Evolutionary conservation across 2,329 filamentous ascomycete species (phyloP), one percentile per base, ranked within the genome.

Genomic region (Paramyrothecium roridum): DNA sequence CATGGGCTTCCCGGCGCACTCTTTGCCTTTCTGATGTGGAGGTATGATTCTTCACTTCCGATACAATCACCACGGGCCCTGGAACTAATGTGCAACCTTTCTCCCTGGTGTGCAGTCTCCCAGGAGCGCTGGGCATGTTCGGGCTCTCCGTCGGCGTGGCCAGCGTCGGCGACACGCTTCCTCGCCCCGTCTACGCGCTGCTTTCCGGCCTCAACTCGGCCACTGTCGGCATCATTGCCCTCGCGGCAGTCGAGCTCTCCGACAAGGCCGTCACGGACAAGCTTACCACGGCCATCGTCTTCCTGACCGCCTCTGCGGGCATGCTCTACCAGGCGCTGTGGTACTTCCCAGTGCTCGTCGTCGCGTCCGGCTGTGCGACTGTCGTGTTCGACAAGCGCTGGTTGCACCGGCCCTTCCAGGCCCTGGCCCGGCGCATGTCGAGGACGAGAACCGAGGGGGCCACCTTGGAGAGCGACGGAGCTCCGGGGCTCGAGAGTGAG

Each of bases 161-260:
- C 34, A 80, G 74, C 34, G 82, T 91, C 23, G 73, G 74, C 3
- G 77, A 83, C 2, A 75, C 75, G 0, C 76, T 91, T 0, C 88
- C 88, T 0, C 65, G 71, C 0, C 77, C 82, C 0, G 87, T 84
- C 0, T 91, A 90, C 62, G 87, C 87, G 0, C 74, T 91, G 0
- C 75, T 92, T 0, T 89, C 85, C 0, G 89, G 89, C 0, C 76
- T 92, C 6, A 91, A 91, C 63, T 82, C 87, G 0, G 82, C 87
- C 0, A 89, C 86, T 0, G 88, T 91, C 0, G 89, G 89, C 0
- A 82, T 91, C 26, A 84, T 91, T 54, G 84, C 87, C 0, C 72
- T 91, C 0, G 87, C 89, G 1, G 88, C 86, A 1, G 84, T 90
- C 0, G 74, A 89, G 65, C 76, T 91, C 0, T 81, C 87, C 0